A percentile compares a stretch with the other conserved stretches of the same genome.
These are phyloP conservation scores for Flaveria ramosissima DNA, from an alignment of 129 eudicot species.

Conservation along the genomic window DNA sequence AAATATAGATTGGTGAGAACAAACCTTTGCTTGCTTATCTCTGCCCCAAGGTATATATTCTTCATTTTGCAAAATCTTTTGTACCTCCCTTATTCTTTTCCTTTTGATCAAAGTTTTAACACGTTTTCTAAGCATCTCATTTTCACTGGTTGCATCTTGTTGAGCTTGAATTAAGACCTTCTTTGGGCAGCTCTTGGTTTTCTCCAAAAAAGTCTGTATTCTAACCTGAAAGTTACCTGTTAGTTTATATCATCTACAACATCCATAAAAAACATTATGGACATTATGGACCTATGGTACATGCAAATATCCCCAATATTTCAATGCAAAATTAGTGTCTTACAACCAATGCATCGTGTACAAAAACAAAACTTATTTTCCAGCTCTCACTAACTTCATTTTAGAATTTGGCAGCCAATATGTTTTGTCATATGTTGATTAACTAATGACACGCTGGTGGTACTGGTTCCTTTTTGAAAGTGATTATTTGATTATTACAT, in stretches of 20 bases:
- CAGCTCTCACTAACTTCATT: background rate
- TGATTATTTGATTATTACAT: background rate
- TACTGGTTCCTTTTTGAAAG: background rate
- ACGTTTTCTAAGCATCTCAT: conserved; percentile 62
- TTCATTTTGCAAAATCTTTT: conserved; percentile 68
- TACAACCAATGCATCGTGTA: background rate
- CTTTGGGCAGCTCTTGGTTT: conserved; percentile 46
- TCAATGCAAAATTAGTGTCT: background rate
- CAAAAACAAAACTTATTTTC: background rate
- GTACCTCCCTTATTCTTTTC: conserved; percentile 63
- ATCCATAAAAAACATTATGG: background rate
- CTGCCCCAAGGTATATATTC: conserved; percentile 71
- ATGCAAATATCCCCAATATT: background rate
- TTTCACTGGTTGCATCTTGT: conserved; percentile 51
- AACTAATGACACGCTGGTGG: background rate
- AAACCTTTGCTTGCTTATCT: conserved; percentile 87
- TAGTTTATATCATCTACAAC: conserved; percentile 26
- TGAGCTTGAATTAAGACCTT: conserved; percentile 40
- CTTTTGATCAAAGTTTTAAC: conserved; percentile 72
- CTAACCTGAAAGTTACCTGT: conserved; percentile 60
- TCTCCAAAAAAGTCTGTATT: conserved; percentile 88
- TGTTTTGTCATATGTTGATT: background rate
- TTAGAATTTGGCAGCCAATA: background rate
- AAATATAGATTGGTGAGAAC: conserved; percentile 22
- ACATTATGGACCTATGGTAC: background rate